Conservation (phyloP, 2,329 filamentous ascomycete genomes). For the Alternaria viburni region DNA sequence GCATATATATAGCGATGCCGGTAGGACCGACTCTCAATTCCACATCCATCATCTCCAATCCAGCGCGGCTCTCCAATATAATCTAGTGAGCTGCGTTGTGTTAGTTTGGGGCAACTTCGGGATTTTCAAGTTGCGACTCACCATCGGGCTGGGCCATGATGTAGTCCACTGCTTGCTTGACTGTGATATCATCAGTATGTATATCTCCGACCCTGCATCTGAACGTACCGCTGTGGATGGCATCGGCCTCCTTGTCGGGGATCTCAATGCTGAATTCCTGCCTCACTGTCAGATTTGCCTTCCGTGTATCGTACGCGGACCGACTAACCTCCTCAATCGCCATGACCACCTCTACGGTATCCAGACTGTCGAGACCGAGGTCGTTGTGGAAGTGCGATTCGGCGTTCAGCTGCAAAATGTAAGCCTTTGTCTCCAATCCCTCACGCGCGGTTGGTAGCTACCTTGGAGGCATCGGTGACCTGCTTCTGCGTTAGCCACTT, state of each 20-base stretch:
- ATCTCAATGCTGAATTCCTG: slow-evolving; percentile 93
- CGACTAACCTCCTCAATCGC: slow-evolving; percentile 90
- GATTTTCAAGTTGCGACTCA: slow-evolving; percentile 54
- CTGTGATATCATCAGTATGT: slow-evolving; percentile 58
- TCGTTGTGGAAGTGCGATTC: slow-evolving; percentile 95
- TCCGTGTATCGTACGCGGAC: background rate
- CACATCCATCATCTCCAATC: slow-evolving; percentile 33
- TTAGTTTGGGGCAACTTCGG: slow-evolving; percentile 23
- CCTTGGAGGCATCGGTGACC: slow-evolving; percentile 68
- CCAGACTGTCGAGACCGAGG: slow-evolving; percentile 93
- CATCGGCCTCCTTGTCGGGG: slow-evolving; percentile 94
- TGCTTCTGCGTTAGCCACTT: slow-evolving; percentile 49
- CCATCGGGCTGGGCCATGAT: slow-evolving; percentile 92
- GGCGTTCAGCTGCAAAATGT: slow-evolving; percentile 71
- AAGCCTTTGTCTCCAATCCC: slow-evolving; percentile 19
- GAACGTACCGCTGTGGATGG: slow-evolving; percentile 86
- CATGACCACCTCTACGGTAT: slow-evolving; percentile 99
- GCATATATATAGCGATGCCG: slow-evolving; percentile 47
- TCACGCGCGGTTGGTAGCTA: slow-evolving; percentile 39
- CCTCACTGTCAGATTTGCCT: slow-evolving; percentile 21
- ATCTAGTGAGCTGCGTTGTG: slow-evolving; percentile 42
- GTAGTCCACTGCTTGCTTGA: slow-evolving; percentile 94
- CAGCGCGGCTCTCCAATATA: slow-evolving; percentile 19
- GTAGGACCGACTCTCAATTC: slow-evolving; percentile 39
- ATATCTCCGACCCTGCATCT: background rate